A percentile compares a stretch with the other conserved stretches of the same genome.
Conservation (phyloP, 306 rosid genomes). For the Cyamopsis tetragonoloba region DNA sequence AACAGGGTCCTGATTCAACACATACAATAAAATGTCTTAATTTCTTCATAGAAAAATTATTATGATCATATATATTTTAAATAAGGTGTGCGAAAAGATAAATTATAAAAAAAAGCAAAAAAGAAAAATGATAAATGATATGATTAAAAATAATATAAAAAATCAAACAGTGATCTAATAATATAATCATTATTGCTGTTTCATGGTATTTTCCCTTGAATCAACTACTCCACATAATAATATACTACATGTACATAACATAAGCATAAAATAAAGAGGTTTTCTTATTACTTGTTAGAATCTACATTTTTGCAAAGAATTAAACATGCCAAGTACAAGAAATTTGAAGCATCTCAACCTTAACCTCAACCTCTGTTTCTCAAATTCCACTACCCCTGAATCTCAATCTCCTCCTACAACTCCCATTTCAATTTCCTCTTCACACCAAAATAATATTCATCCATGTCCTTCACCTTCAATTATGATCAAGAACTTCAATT, state of each 20-base stretch:
- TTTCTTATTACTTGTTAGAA: neutral
- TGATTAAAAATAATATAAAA: too few species aligned
- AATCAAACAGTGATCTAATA: too few species aligned
- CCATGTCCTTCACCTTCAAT: conserved; percentile 28
- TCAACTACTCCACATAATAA: neutral
- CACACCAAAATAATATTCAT: conserved; percentile 10
- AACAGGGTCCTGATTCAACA: neutral
- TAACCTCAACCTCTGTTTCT: conserved; percentile 64
- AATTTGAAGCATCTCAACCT: conserved; percentile 35
- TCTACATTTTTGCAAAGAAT: neutral
- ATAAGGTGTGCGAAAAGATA: too few species aligned
- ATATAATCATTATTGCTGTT: too few species aligned
- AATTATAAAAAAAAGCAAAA: too few species aligned
- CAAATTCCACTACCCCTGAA: conserved; percentile 41
- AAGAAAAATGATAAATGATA: too few species aligned
- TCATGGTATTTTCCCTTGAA: neutral
- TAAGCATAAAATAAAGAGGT: neutral
- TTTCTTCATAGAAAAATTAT: too few species aligned
- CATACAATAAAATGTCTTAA: too few species aligned
- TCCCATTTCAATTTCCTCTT: conserved; percentile 3
- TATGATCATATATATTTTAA: too few species aligned
- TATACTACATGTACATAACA: neutral
- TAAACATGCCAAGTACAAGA: conserved; percentile 48
- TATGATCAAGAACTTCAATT: conserved; percentile 70
- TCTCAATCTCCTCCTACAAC: conserved; percentile 33